phyloP scores from a whole-genome alignment of 768 basidiomycete species.

The Phaffia australis region DNA sequence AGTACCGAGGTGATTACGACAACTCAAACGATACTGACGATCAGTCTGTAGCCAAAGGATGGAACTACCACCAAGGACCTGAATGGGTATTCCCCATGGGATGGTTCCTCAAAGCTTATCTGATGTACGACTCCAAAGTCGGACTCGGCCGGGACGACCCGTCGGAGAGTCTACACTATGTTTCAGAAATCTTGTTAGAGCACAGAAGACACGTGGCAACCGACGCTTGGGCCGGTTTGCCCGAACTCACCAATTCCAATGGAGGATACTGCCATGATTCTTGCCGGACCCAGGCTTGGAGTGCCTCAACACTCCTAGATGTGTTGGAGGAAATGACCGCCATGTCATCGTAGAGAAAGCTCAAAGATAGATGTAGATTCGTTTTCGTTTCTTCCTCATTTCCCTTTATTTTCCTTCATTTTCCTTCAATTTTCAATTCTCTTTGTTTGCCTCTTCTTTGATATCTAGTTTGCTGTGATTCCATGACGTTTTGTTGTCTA shows the following conservation, averaged over 20 bases:
- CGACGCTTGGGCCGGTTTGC: slow-evolving; percentile 86
- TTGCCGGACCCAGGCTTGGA: slow-evolving; percentile 93
- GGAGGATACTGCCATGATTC: slow-evolving; percentile 76
- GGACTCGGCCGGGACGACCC: slow-evolving; percentile 59
- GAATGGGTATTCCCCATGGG: slow-evolving; percentile 95
- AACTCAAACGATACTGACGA: slow-evolving; percentile 88
- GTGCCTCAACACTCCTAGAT: slow-evolving; percentile 80
- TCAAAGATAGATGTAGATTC: too few relatives aligned
- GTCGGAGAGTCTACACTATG: slow-evolving; percentile 61
- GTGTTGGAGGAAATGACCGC: slow-evolving; percentile 65
- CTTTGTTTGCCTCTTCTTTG: too few relatives aligned
- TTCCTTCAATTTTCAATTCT: too few relatives aligned
- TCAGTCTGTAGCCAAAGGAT: slow-evolving; percentile 71
- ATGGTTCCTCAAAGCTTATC: slow-evolving; percentile 86
- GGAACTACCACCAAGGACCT: slow-evolving; percentile 74
- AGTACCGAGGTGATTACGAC: slow-evolving; percentile 85
- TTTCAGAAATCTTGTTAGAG: slow-evolving; percentile 60
- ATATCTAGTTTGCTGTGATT: too few relatives aligned
- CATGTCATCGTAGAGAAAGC: neutral
- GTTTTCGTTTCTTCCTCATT: too few relatives aligned
- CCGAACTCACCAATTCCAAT: slow-evolving; percentile 53
- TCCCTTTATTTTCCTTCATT: too few relatives aligned
- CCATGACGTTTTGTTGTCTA: too few relatives aligned
- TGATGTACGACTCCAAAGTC: slow-evolving; percentile 66
- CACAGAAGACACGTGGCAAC: slow-evolving; percentile 62